Evolutionary conservation across 345 rosid species (phyloP).

Genomic region (Gossypium ekmanianum): DNA sequence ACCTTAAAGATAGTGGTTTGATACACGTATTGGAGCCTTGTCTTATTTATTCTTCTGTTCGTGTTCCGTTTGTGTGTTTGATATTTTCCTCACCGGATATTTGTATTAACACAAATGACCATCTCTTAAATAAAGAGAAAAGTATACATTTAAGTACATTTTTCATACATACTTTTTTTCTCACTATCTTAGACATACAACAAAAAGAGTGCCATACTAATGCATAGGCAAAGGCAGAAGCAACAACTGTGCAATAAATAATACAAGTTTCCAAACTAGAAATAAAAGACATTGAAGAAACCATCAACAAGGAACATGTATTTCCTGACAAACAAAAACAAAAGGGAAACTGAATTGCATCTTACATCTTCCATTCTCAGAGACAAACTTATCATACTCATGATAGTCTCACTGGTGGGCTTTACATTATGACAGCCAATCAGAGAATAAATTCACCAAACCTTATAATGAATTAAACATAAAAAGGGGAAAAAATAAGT

Average conservation of each 20-base stretch:
- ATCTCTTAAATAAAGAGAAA: not conserved
- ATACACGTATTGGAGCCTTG: too few species aligned
- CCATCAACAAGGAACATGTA: not conserved
- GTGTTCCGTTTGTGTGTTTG: too few species aligned
- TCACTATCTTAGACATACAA: not conserved
- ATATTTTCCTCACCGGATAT: too few species aligned
- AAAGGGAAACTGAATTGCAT: constrained; percentile 12
- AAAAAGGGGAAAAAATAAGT: not conserved
- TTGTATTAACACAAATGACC: not conserved
- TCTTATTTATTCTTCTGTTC: too few species aligned
- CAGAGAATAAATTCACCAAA: constrained; percentile 52
- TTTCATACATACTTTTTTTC: not conserved
- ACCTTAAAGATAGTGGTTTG: too few species aligned
- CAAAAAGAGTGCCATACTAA: not conserved
- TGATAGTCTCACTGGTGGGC: constrained; percentile 66
- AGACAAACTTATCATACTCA: constrained; percentile 57
- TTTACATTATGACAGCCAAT: constrained; percentile 45
- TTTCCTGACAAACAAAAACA: not conserved
- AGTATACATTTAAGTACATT: not conserved
- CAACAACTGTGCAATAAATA: not conserved
- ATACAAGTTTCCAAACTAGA: not conserved
- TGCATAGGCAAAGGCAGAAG: not conserved
- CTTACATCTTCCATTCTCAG: constrained; percentile 81
- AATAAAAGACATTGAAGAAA: constrained; percentile 4
- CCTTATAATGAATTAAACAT: constrained; percentile 36